These are phyloP conservation scores for Ambrosia trifida DNA, from an alignment of 129 eudicot species.

Conservation along the genomic window DNA sequence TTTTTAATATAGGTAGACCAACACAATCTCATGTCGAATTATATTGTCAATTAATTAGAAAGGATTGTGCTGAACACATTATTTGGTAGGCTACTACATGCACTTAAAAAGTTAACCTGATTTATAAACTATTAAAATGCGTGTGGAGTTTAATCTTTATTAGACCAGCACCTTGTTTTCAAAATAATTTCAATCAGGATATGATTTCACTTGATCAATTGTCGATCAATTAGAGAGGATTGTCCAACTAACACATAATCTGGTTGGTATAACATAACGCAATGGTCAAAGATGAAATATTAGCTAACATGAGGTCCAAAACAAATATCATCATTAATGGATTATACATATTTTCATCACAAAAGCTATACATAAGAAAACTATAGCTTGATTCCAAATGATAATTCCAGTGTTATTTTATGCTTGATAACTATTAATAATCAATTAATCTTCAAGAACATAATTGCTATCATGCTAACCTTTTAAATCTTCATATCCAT, in stretches of 20 bases:
- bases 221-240: too few relatives aligned
- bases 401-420: conserved; percentile 11
- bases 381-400: not conserved
- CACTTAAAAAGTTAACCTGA: too few relatives aligned
- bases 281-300: not conserved
- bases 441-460: not conserved
- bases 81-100: too few relatives aligned
- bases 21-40: too few relatives aligned
- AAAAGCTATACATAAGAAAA: not conserved
- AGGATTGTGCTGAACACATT: too few relatives aligned
- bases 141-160: not conserved
- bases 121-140: not conserved
- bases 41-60: too few relatives aligned
- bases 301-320: not conserved
- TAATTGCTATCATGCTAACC: not conserved
- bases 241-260: too few relatives aligned
- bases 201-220: too few relatives aligned
- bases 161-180: not conserved
- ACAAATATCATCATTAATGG: not conserved
- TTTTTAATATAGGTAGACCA: not conserved
- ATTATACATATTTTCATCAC: conserved; percentile 3
- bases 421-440: not conserved
- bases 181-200: not conserved
- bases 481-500: not conserved
- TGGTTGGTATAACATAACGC: too few relatives aligned